phyloP scores from a whole-genome alignment of 495 filamentous ascomycete genomes.

The Trichoderma parareesei region DNA sequence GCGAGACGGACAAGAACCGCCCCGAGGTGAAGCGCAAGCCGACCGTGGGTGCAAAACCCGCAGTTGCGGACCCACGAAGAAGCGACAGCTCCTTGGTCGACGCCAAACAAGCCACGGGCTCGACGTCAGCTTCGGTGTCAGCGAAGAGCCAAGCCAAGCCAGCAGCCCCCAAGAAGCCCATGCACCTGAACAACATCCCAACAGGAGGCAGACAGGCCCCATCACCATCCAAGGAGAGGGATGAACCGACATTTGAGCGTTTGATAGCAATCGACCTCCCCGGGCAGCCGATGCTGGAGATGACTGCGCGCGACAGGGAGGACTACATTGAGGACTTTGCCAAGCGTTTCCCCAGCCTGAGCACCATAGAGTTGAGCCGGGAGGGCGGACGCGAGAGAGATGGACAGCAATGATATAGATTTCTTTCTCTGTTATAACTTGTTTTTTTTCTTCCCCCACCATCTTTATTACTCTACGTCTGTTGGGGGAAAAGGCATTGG shows the following conservation, averaged over 20 bases:
- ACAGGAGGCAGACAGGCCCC: slow-evolving; percentile 20
- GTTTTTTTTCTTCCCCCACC: background rate
- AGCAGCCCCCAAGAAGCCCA: slow-evolving; percentile 42
- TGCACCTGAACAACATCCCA: slow-evolving; percentile 40
- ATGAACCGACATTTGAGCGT: slow-evolving; percentile 19
- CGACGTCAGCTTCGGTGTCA: slow-evolving; percentile 10
- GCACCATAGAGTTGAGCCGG: slow-evolving; percentile 49
- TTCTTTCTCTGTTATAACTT: background rate
- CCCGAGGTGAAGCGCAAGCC: slow-evolving; percentile 12
- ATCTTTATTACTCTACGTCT: background rate
- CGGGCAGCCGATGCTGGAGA: slow-evolving; percentile 34
- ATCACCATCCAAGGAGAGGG: slow-evolving; percentile 30
- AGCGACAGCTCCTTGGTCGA: background rate
- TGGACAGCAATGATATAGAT: background rate
- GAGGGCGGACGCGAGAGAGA: slow-evolving; percentile 2
- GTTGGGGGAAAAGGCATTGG: background rate
- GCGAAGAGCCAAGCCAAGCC: slow-evolving; percentile 21
- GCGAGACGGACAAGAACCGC: slow-evolving; percentile 7
- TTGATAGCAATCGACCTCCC: slow-evolving; percentile 34
- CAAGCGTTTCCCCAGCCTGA: slow-evolving; percentile 72
- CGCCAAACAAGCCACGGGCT: slow-evolving; percentile 3
- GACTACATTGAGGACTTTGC: slow-evolving; percentile 59
- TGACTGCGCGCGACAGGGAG: slow-evolving; percentile 41
- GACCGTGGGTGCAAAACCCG: background rate
- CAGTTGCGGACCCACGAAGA: background rate